These are phyloP conservation scores for Neohortaea acidophila DNA, from an alignment of 495 filamentous ascomycete genomes.

Conservation along the genomic window DNA sequence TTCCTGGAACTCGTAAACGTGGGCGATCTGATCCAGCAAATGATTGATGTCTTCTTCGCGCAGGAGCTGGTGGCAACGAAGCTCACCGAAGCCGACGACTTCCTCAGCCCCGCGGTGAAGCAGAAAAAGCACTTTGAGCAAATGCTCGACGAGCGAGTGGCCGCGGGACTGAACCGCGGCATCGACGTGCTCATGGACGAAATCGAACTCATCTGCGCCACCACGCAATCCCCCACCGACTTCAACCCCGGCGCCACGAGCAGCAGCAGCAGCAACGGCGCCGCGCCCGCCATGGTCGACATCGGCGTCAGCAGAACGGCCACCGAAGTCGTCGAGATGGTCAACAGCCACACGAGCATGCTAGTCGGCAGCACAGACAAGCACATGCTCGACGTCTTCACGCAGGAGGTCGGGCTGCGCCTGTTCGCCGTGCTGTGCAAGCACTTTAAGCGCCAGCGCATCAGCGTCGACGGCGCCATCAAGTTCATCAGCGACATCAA, in stretches of 20 bases:
- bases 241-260: conserved; percentile 62
- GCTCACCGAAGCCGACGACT: conserved; percentile 84
- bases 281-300: conserved; percentile 37
- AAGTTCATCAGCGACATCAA: conserved; percentile 94
- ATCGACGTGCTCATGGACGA: conserved; percentile 98
- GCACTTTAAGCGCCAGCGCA: conserved; percentile 87
- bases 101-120: conserved; percentile 74
- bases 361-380: conserved; percentile 88
- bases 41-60: conserved; percentile 98
- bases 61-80: conserved; percentile 73
- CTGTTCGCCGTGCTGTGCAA: conserved; percentile 86
- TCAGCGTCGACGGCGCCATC: conserved; percentile 78
- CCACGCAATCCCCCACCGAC: conserved; percentile 69
- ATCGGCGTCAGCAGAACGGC: conserved; percentile 73
- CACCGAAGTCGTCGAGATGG: conserved; percentile 61
- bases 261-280: too few relatives aligned
- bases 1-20: conserved; percentile 98
- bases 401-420: conserved; percentile 88
- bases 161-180: conserved; percentile 87
- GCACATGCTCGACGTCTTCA: conserved; percentile 94
- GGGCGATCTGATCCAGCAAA: conserved; percentile 94
- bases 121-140: conserved; percentile 99
- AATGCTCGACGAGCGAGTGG: conserved; percentile 94
- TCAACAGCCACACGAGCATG: conserved; percentile 79
- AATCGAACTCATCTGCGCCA: conserved; percentile 88